phyloP scores from a whole-genome alignment of 2,329 filamentous ascomycete species.

The Alternaria sp. region DNA sequence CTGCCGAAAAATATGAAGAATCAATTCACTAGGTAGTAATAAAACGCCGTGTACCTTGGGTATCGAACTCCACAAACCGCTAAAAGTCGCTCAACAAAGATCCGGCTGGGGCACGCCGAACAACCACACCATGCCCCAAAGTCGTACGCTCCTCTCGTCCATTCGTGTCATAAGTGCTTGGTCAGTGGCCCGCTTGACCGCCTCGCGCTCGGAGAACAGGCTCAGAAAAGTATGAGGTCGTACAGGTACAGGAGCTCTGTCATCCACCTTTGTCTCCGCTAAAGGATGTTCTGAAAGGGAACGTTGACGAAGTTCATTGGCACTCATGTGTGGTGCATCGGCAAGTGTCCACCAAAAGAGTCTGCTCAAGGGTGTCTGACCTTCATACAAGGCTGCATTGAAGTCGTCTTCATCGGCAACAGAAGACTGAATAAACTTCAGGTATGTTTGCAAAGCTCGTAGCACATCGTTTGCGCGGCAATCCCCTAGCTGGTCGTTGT shows the following conservation, averaged over 20 bases:
- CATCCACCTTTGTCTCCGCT: not conserved
- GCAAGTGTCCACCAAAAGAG: slow-evolving; percentile 35
- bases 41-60: not conserved
- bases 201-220: not conserved
- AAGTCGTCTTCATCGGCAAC: slow-evolving; percentile 20
- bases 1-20: not conserved
- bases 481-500: slow-evolving; percentile 29
- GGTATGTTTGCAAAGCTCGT: slow-evolving; percentile 39
- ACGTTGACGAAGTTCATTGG: slow-evolving; percentile 11
- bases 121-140: slow-evolving; percentile 19
- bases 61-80: slow-evolving; percentile 6
- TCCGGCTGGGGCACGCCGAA: slow-evolving; percentile 11
- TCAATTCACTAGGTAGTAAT: not conserved
- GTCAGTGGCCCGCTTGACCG: slow-evolving; percentile 1
- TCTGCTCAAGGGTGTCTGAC: slow-evolving; percentile 24
- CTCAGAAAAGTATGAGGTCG: not conserved
- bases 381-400: slow-evolving; percentile 30
- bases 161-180: slow-evolving; percentile 10
- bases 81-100: not conserved
- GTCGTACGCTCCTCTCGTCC: slow-evolving; percentile 12
- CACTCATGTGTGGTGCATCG: slow-evolving; percentile 13
- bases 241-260: not conserved
- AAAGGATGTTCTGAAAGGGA: slow-evolving; percentile 17
- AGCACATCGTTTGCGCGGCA: slow-evolving; percentile 42
- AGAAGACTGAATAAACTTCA: slow-evolving; percentile 26